These are phyloP conservation scores for Blastobotrys illinoisensis DNA, from an alignment of 1,139 yeast genomes.

Conservation along the genomic window DNA sequence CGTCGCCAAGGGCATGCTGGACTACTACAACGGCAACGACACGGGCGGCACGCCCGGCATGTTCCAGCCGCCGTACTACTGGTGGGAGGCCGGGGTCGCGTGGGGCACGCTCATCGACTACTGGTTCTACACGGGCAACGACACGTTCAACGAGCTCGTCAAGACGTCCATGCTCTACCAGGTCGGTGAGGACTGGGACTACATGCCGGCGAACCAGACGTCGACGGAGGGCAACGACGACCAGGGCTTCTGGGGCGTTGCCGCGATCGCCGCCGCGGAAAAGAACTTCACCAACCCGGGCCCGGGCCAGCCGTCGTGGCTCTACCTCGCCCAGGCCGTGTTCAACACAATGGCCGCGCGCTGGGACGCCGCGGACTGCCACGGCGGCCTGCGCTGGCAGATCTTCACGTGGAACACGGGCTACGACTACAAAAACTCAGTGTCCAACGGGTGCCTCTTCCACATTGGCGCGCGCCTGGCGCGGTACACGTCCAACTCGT, in stretches of 20 bases:
- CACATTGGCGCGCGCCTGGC: slow-evolving; percentile 75
- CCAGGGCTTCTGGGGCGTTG: slow-evolving; percentile 87
- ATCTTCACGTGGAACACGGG: slow-evolving; percentile 73
- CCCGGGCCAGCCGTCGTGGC: slow-evolving; percentile 53
- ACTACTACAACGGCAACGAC: slow-evolving; percentile 61
- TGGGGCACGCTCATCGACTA: slow-evolving; percentile 74
- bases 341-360: slow-evolving; percentile 69
- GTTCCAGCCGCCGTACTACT: slow-evolving; percentile 72
- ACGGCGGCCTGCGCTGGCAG: slow-evolving; percentile 86
- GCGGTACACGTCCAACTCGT: slow-evolving; percentile 56
- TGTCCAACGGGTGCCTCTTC: slow-evolving; percentile 74
- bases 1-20: slow-evolving; percentile 59
- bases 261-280: slow-evolving; percentile 81
- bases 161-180: slow-evolving; percentile 59
- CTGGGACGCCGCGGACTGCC: slow-evolving; percentile 63
- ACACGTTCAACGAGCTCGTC: slow-evolving; percentile 50
- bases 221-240: slow-evolving; percentile 87
- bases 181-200: slow-evolving; percentile 60
- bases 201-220: slow-evolving; percentile 70
- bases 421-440: slow-evolving; percentile 71
- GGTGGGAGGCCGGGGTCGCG: slow-evolving; percentile 96
- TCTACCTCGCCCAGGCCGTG: slow-evolving; percentile 65
- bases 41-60: slow-evolving; percentile 59
- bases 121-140: slow-evolving; percentile 56
- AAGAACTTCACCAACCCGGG: slow-evolving; percentile 65